Percentiles rank a stretch among this genome's conserved stretches.
Conservation (phyloP, 1,284 basidiomycete species). For the Leccinum idahoense region DNA sequence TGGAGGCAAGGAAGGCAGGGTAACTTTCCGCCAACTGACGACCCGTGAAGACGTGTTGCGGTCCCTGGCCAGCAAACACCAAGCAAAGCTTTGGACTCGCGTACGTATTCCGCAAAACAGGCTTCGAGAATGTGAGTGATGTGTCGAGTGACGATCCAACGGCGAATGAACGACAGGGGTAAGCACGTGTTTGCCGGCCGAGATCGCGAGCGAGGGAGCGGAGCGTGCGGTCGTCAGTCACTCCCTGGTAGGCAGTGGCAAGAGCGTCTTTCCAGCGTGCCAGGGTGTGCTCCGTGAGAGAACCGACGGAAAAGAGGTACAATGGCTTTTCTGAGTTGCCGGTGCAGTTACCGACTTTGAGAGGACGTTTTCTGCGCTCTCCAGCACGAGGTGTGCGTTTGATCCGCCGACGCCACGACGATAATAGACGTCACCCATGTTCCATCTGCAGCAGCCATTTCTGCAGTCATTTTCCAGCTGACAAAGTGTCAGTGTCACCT, state of each 20-base stretch:
- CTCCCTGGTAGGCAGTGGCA: conserved; percentile 8
- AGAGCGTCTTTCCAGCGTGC: conserved; percentile 24
- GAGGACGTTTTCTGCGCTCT: conserved; percentile 15
- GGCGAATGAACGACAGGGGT: conserved; percentile 21
- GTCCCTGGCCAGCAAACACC: conserved; percentile 29
- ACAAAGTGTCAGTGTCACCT: not conserved
- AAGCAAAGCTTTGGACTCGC: conserved; percentile 27
- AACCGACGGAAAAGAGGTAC: conserved; percentile 23
- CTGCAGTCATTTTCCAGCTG: conserved; percentile 21
- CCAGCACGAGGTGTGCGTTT: conserved; percentile 25
- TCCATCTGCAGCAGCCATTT: conserved; percentile 24
- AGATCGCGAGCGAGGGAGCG: conserved; percentile 25
- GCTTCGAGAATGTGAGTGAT: conserved; percentile 22
- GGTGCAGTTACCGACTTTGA: not conserved
- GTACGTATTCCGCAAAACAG: conserved; percentile 19
- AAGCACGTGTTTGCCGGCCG: conserved; percentile 24
- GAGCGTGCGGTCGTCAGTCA: conserved; percentile 17
- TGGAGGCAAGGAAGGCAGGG: conserved; percentile 23
- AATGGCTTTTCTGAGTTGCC: conserved; percentile 10
- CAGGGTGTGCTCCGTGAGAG: conserved; percentile 21
- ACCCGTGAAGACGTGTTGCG: conserved; percentile 30
- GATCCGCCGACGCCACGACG: conserved; percentile 27
- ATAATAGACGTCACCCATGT: conserved; percentile 22
- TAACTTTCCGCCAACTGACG: conserved; percentile 28
- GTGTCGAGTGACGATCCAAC: conserved; percentile 18